A percentile compares a stretch with the other conserved stretches of the same genome.
phyloP scores from a whole-genome alignment of 2,329 filamentous ascomycete species.

The Fusarium camptoceras region DNA sequence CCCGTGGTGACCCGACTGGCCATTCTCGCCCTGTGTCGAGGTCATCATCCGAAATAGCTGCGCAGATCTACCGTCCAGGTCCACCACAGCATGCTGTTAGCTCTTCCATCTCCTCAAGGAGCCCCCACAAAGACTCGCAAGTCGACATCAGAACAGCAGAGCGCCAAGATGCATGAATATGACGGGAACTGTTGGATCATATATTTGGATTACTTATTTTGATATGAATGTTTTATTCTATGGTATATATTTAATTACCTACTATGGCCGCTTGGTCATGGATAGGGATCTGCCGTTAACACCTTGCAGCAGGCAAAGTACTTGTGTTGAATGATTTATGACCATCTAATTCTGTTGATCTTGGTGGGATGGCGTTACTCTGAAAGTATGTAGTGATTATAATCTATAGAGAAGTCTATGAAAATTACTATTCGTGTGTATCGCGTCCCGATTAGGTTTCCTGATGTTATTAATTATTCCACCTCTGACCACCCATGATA shows the following conservation, averaged over 20 bases:
- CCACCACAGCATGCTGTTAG: not conserved
- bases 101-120: slow-evolving; percentile 17
- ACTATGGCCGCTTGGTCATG: not conserved
- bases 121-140: slow-evolving; percentile 19
- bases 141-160: slow-evolving; percentile 12
- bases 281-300: not conserved
- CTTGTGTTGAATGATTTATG: not conserved
- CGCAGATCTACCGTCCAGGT: not conserved
- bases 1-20: slow-evolving; percentile 73
- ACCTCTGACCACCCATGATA: not conserved
- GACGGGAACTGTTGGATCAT: not conserved
- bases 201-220: not conserved
- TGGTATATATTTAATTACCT: not conserved
- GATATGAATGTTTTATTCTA: not conserved
- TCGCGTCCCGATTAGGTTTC: not conserved
- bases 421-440: not conserved
- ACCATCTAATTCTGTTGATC: not conserved
- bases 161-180: not conserved
- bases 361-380: not conserved
- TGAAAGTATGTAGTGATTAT: not conserved
- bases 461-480: not conserved
- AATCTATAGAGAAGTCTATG: not conserved
- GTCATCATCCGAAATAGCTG: slow-evolving; percentile 15
- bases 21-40: slow-evolving; percentile 17
- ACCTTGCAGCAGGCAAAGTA: not conserved